These are phyloP conservation scores for Polytolypa hystricis DNA, from an alignment of 2,329 filamentous ascomycete species.

Conservation along the genomic window DNA sequence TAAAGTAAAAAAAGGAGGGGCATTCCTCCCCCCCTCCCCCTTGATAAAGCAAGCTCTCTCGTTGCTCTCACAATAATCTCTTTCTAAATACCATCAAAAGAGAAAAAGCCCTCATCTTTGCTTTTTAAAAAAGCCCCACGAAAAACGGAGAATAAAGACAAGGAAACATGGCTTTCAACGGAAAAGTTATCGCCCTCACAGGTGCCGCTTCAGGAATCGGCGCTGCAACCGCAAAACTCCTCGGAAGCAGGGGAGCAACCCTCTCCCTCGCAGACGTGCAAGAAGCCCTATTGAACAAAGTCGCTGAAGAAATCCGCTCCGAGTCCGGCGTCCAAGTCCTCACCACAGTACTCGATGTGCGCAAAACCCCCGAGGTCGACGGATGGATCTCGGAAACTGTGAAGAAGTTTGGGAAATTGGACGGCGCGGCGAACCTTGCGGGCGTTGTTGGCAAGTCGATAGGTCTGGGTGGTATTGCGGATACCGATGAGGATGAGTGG, in stretches of 20 bases:
- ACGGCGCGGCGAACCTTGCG: constrained; percentile 37
- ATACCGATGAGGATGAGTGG: constrained; percentile 9
- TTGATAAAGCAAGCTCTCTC: too few relatives aligned
- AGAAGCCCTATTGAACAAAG: constrained; percentile 20
- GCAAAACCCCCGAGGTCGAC: constrained; percentile 19
- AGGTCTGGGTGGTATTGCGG: constrained; percentile 1
- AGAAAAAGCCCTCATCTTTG: background rate
- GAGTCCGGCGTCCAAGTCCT: background rate
- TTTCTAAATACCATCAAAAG: too few relatives aligned
- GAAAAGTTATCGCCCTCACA: constrained; percentile 22
- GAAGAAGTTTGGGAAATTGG: constrained; percentile 23
- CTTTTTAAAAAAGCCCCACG: background rate
- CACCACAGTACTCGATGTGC: constrained; percentile 18
- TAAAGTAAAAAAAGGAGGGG: too few relatives aligned
- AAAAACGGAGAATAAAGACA: background rate
- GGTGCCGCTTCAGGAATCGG: constrained; percentile 1
- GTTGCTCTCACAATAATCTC: too few relatives aligned
- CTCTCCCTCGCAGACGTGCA: constrained; percentile 36
- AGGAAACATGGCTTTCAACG: constrained; percentile 9
- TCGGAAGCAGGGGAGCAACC: background rate
- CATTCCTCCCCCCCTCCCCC: too few relatives aligned
- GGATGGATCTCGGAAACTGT: constrained; percentile 25
- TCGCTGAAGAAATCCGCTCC: constrained; percentile 9
- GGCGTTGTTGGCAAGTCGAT: constrained; percentile 19
- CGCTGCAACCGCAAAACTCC: background rate